Base-by-base conservation (phyloP, 2,329 filamentous ascomycete species). In the Alternaria alternata region DNA sequence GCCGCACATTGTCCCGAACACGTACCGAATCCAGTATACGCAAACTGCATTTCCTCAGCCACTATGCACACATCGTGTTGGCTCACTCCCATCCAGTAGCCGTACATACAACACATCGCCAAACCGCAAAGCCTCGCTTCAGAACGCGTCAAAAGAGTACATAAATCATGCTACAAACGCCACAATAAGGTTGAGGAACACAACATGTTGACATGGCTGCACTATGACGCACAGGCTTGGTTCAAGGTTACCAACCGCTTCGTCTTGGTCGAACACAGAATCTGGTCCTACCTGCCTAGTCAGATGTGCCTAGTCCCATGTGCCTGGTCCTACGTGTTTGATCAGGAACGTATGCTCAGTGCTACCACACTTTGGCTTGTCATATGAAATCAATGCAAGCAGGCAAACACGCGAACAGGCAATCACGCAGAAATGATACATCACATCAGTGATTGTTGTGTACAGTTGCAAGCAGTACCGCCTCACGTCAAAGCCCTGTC, bases 121-220 rank as follows among this genome's bases (percentile, higher is more conserved):
- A 24, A 48, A 24, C 30, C 46, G 18, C 30, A 22, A 34, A 36
- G 46, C 30, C 30, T 48, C 32, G 1, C 24, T 12, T 12, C 20
- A 20, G n/a, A 49, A 4, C 20, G 5, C 30, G 16, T 38, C 20
- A 49, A 36, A 20, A 4, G 8, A 24, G 14, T 22, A 36, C 46
- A 48, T n/a, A 20, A 34, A 48, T 6, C 20, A 12, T 32, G 3
- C 32, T n/a, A 38, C 32, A 16, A 16, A 26, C 14, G 46, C 20
- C 46, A 49, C 30, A 38, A 49, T 26, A 49, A 38, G 32, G 46
- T 49, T 49, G 14, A 30, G 32, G 46, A 20, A 49, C 14, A 49
- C 32, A 7, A 5, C 46, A 36, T 26, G 2, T 24, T 49, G 34
- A 24, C 18, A 38, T n/a, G 7, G 20, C 36, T 32, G 30, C 4